Base-by-base conservation (phyloP, 2,329 filamentous ascomycete species). In the Botryotinia calthae region DNA sequence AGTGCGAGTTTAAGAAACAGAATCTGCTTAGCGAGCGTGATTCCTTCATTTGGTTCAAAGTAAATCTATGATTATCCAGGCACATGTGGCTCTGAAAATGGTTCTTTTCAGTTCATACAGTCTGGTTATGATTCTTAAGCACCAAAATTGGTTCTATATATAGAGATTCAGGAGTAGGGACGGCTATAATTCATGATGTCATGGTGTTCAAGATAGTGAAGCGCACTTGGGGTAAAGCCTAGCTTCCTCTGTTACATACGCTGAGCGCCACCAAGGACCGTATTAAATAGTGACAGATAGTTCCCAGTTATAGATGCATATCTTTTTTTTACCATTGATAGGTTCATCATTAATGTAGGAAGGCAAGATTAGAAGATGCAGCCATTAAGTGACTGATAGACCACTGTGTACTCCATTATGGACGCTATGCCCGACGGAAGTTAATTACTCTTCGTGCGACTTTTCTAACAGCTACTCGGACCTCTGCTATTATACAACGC, bases 371-470 rank as follows among this genome's bases (percentile, higher is more conserved):
- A 20, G 22, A 25, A 2, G 22, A 2, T 48, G 1, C 4, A 2
- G 46, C 46, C 12, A 3, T 25, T 25, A 9, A 25, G 46, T 48
- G 46, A 1, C 9, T 12, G 46, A 9, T 12, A 10, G 2, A 12
- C 4, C 1, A 25, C 22, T 25, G 9, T 12, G 9, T 7, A 5
- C 4, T 25, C 10, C 0, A 25, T 22, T 25, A 1, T 2, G 5
- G 4, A 48, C 9, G 46, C 46, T 12, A 48, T 5, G 4, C 1
- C 1, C 4, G 10, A 25, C 22, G 2, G 4, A 5, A 5, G 22
- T 12, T 5, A 4, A 10, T 48, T 48, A 5, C 22, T 48, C 1
- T 48, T 48, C 22, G 46, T 48, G 4, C 10, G 22, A 12, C 2
- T 12, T 6, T 1, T 48, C 9, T 25, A 2, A 4, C 22, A 25